Evolutionary conservation across 176 grass and related monocot species (phyloP), one percentile per base, ranked within the genome.

Genomic region (Aegilops speltoides): DNA sequence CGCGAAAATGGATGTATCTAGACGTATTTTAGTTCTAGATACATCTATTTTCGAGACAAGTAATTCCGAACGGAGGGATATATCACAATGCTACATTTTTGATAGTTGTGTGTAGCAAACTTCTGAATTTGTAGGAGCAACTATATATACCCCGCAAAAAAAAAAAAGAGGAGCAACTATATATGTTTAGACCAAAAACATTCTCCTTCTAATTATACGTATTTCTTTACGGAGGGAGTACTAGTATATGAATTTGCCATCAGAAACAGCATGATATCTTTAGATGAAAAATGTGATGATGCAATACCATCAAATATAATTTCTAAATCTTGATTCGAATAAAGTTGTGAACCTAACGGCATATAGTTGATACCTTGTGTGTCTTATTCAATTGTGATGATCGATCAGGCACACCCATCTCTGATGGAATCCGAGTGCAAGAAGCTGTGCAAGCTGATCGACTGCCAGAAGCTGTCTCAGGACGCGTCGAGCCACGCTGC

Each of bases 391-490:
- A 31, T 22, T 77, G 17, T 40, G 38, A 45, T 77, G 5, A 78
- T 70, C 46, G 13, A n/a, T 56, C 82, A 95, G 93, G 91, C 96
- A 17, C 93, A 98, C 70, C 93, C 96, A 10, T 95, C 96, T 43
- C 88, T 98, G 28, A 95, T 88, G 17, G 93, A 98, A 23, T 94
- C 96, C 3, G 96, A 98, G 67, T 95, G 96, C 91, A 95, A 96
- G 92, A 96, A 96, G 84, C 79, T 94, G 34, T 98, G 96, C 90
- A 94, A 91, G 77, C 90, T 98, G 84, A 88, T 95, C 79, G 96
- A 98, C 77, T 91, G 92, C 32, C 89, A 91, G 62, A 91, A 90
- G 79, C 86, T 95, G 2, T 93, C 93, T 0, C 86, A 91, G 80
- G 91, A 93, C 64, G 93, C 93, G 14, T 84, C 90, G 31, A 82